phyloP scores from a whole-genome alignment of 225 moss, liverwort and hornwort species.

The Pleurozium schreberi region DNA sequence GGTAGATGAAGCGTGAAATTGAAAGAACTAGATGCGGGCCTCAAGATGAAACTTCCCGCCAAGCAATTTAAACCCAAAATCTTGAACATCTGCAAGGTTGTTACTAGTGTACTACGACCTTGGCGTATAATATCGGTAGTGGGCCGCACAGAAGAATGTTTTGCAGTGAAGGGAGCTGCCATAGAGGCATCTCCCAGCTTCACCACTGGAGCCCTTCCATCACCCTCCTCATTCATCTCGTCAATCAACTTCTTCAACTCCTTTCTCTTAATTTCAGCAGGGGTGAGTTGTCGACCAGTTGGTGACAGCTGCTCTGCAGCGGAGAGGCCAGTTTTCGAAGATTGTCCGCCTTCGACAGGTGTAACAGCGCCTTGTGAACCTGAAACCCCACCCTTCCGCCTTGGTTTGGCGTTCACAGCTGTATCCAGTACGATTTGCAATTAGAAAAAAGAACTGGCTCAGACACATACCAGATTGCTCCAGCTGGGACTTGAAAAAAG shows the following conservation, averaged over 20 bases:
- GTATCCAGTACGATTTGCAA: conserved; percentile 7
- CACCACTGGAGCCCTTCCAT: conserved; percentile 73
- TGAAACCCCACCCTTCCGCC: conserved; percentile 57
- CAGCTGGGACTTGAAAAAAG: neutral
- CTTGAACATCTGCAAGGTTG: conserved; percentile 99
- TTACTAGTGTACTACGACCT: conserved; percentile 93
- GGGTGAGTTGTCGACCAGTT: conserved; percentile 54
- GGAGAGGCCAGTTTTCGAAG: conserved; percentile 40
- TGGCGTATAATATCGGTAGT: conserved; percentile 90
- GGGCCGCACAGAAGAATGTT: conserved; percentile 90
- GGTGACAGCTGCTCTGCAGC: conserved; percentile 26
- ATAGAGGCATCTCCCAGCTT: conserved; percentile 98
- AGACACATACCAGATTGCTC: neutral
- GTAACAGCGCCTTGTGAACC: conserved; percentile 49
- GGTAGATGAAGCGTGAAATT: neutral
- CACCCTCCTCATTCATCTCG: conserved; percentile 75
- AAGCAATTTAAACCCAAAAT: conserved; percentile 95
- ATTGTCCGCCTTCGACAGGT: conserved; percentile 23
- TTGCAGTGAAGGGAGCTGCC: conserved; percentile 99
- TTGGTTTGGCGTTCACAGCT: conserved; percentile 48
- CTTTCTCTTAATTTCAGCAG: conserved; percentile 67
- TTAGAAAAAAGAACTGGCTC: neutral
- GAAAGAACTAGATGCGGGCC: neutral
- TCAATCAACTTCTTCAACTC: conserved; percentile 72
- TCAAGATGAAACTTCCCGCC: conserved; percentile 17